Evolutionary conservation across 768 basidiomycete species (phyloP).

Genomic region (Psilocybe azurescens): DNA sequence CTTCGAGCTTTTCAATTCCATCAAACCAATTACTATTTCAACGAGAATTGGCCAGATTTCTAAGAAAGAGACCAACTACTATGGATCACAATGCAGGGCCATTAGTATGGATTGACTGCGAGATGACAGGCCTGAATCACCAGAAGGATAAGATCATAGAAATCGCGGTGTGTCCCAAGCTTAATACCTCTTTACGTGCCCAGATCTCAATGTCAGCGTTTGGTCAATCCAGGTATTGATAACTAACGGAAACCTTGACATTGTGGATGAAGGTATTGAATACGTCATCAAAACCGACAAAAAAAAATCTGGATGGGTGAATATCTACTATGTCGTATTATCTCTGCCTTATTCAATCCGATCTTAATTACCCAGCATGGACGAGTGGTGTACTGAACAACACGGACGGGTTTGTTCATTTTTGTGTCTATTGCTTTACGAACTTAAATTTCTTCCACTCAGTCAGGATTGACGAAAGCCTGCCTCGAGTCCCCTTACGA

Average conservation of each 20-base stretch:
- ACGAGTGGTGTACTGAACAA: slow-evolving; percentile 84
- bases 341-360: not conserved
- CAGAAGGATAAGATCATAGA: slow-evolving; percentile 77
- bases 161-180: slow-evolving; percentile 60
- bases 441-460: slow-evolving; percentile 9
- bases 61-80: not conserved
- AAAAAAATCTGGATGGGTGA: slow-evolving; percentile 67
- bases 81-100: slow-evolving; percentile 60
- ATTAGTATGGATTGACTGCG: slow-evolving; percentile 86
- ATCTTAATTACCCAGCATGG: slow-evolving; percentile 62
- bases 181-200: not conserved
- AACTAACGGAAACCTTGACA: slow-evolving; percentile 81
- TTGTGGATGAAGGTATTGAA: slow-evolving; percentile 81
- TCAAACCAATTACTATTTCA: not conserved
- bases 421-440: not conserved
- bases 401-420: slow-evolving; percentile 66
- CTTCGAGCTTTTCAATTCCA: not conserved
- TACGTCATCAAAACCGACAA: slow-evolving; percentile 81
- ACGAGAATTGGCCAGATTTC: not conserved
- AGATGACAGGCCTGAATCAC: slow-evolving; percentile 82
- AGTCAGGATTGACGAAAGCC: slow-evolving; percentile 85
- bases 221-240: slow-evolving; percentile 68
- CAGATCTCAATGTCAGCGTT: too few species aligned
- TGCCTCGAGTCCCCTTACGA: slow-evolving; percentile 77
- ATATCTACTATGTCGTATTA: slow-evolving; percentile 22